A percentile compares a stretch with the other conserved stretches of the same genome.
phyloP scores from a whole-genome alignment of 2,329 filamentous ascomycete genomes.

The Hawksworthiomyces lignivorus region DNA sequence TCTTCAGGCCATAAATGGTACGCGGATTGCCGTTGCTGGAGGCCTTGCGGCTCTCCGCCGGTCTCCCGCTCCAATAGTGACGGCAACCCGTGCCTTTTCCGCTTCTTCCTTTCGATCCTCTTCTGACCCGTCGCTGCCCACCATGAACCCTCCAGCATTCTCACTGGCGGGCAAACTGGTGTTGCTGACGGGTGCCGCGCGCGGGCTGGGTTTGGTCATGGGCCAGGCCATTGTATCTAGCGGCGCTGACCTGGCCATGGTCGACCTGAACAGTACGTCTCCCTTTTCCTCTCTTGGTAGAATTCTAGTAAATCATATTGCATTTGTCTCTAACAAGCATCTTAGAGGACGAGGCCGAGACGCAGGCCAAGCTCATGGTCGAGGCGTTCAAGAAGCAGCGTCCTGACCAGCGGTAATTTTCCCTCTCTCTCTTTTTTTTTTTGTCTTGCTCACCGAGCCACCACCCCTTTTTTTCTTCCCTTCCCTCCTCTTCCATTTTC shows the following conservation, averaged over 20 bases:
- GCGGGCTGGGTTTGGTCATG: constrained; percentile 87
- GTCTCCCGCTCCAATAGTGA: too few species aligned
- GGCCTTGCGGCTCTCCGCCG: too few species aligned
- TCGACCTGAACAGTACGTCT: constrained; percentile 79
- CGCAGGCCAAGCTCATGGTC: constrained; percentile 66
- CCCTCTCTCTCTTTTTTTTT: background rate
- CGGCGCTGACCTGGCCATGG: constrained; percentile 82
- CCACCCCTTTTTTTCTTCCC: too few species aligned
- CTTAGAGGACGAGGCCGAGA: constrained; percentile 72
- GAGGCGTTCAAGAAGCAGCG: constrained; percentile 73
- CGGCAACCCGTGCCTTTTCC: too few species aligned
- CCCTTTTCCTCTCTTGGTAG: background rate
- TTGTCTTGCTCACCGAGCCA: too few species aligned
- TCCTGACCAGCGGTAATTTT: constrained; percentile 57
- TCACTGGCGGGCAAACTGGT: constrained; percentile 77
- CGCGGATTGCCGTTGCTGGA: too few species aligned
- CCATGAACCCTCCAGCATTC: constrained; percentile 62
- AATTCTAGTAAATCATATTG: too few species aligned
- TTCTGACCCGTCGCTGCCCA: constrained; percentile 54
- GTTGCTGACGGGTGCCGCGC: constrained; percentile 82
- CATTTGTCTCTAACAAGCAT: background rate
- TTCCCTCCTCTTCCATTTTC: background rate
- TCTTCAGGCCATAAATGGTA: too few species aligned
- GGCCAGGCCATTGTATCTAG: constrained; percentile 83
- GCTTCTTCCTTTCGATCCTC: too few species aligned